Base-by-base conservation (phyloP, 1,139 yeast genomes). In the Nakaseomyces nivariensis region DNA sequence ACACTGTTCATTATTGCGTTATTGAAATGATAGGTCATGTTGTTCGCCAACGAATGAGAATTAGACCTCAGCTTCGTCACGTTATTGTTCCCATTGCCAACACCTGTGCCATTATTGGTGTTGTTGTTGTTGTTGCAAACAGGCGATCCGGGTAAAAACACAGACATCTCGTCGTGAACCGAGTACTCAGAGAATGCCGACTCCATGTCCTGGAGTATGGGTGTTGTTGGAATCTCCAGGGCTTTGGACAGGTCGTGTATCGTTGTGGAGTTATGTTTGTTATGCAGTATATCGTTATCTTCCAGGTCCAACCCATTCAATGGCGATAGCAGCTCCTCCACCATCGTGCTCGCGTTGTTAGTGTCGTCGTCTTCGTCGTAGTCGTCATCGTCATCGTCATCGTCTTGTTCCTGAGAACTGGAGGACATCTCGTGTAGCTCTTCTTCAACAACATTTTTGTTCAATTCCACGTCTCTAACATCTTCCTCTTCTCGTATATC, bases 141-240 rank as follows among this genome's bases (percentile, higher is more conserved):
- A n/a, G 31, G 31, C 29, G 33, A 36, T n/a, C 13, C 37, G 17
- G 31, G 42, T 7, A 43, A 22, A 8, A 32, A 24, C 10, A 26
- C 22, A n/a, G 46, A 32, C 27, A 43, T 32, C 37, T 34, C 37
- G 17, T 34, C 37, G 17, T 34, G 37, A 10, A n/a, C 17, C 26
- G 41, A 37, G 41, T 37, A 17, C 41, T 17, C 41, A 37, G 27
- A 37, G 26, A 37, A 34, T n/a, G 37, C 41, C 6, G 41, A 37
- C 11, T 37, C 41, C 26, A 37, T 37, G 26, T 37, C 41, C 41
- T 34, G 37, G n/a, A 13, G 11, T 24, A 37, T 24, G 10, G 41
- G 41, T 2, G 41, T 37, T 5, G 26, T 37, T 4, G 47, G 38
- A 27, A 44, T 44, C 40, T 44, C 47, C n/a, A 36, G 41, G 4